phyloP scores from a whole-genome alignment of 768 basidiomycete species.

The Trametes coccinea region DNA sequence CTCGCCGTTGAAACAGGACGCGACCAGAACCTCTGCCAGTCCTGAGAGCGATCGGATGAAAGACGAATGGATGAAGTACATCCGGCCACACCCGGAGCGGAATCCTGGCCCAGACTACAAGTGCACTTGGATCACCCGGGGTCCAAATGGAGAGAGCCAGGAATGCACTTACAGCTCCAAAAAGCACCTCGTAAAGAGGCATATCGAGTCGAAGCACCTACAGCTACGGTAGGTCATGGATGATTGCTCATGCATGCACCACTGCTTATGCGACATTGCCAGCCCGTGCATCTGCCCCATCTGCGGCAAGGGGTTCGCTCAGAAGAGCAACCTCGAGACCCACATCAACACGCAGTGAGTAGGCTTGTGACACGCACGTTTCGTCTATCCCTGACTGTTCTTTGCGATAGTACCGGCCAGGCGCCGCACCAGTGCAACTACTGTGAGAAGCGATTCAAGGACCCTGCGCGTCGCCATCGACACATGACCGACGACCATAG shows the following conservation, averaged over 20 bases:
- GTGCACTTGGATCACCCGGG: constrained; percentile 10
- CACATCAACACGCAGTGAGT: constrained; percentile 57
- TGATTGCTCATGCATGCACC: background rate
- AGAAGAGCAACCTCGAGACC: constrained; percentile 60
- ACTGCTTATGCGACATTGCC: background rate
- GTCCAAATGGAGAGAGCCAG: background rate
- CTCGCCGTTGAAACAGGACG: background rate
- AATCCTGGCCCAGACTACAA: background rate
- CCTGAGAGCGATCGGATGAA: constrained; percentile 5
- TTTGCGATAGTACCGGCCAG: constrained; percentile 49
- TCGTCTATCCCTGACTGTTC: constrained; percentile 6
- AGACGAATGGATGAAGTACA: constrained; percentile 5
- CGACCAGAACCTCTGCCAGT: constrained; percentile 1
- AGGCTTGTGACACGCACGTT: constrained; percentile 27
- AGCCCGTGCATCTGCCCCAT: constrained; percentile 55
- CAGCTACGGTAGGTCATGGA: constrained; percentile 50
- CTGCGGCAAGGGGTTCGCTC: constrained; percentile 55
- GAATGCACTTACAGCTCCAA: constrained; percentile 48
- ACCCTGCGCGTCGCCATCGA: constrained; percentile 62
- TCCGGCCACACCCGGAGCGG: background rate
- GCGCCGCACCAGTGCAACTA: constrained; percentile 55
- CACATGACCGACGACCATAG: constrained; percentile 56
- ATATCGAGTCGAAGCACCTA: constrained; percentile 64
- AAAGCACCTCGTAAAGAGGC: constrained; percentile 69
- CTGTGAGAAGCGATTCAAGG: constrained; percentile 59